A percentile compares a stretch with the other conserved stretches of the same genome.
These are phyloP conservation scores for Byssothecium circinans DNA, from an alignment of 2,329 filamentous ascomycete species.

Conservation along the genomic window DNA sequence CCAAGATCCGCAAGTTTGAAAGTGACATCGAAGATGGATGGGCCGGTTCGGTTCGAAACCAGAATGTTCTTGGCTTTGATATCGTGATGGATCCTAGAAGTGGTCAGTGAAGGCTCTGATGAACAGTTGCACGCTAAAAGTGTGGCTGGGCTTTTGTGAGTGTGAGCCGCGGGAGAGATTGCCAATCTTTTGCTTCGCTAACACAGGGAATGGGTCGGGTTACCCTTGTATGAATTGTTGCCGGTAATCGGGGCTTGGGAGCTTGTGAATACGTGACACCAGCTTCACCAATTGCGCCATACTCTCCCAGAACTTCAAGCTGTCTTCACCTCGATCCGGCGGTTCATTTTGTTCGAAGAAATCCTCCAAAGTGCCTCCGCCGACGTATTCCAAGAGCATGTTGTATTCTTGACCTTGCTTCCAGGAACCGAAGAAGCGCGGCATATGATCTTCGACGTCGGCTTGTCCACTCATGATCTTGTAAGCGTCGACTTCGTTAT, in stretches of 20 bases:
- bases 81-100: slow-evolving; percentile 46
- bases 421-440: slow-evolving; percentile 21
- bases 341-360: slow-evolving; percentile 19
- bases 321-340: slow-evolving; percentile 24
- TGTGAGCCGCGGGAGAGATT: neutral
- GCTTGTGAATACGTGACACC: slow-evolving; percentile 28
- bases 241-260: slow-evolving; percentile 2
- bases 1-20: slow-evolving; percentile 48
- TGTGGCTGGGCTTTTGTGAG: no score
- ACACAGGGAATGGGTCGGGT: no score
- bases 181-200: slow-evolving; percentile 6
- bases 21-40: slow-evolving; percentile 9
- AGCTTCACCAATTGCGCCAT: slow-evolving; percentile 32
- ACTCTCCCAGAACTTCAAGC: slow-evolving; percentile 32
- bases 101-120: neutral
- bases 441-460: slow-evolving; percentile 1
- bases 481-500: slow-evolving; percentile 18
- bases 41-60: slow-evolving; percentile 14
- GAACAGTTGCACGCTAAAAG: neutral
- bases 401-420: slow-evolving; percentile 23
- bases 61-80: slow-evolving; percentile 51
- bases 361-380: slow-evolving; percentile 35
- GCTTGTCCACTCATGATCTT: slow-evolving; percentile 1
- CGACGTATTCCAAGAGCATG: slow-evolving; percentile 42
- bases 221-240: neutral